Conservation (phyloP, 805 yeast genomes). For the Cyberlindnera galapagoensis region DNA sequence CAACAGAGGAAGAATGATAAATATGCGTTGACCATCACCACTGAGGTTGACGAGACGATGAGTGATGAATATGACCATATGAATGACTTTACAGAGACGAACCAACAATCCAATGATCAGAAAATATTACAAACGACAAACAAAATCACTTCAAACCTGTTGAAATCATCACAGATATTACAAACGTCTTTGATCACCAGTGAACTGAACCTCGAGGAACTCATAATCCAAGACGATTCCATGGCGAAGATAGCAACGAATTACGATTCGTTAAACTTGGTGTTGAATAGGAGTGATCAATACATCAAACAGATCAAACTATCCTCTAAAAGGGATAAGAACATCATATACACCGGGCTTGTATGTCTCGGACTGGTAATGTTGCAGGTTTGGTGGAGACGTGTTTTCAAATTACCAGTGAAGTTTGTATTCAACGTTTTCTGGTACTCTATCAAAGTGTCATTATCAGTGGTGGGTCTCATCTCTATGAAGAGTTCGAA, state of each 20-base stretch:
- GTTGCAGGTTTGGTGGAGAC: conserved; percentile 17
- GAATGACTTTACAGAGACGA: neutral
- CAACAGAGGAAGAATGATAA: conserved; percentile 7
- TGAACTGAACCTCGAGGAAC: conserved; percentile 21
- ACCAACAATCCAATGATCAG: conserved; percentile 13
- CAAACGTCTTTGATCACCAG: conserved; percentile 22
- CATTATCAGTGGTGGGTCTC: too few relatives aligned
- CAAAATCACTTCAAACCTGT: conserved; percentile 21
- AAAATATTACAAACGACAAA: conserved; percentile 21
- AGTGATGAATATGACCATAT: conserved; percentile 1
- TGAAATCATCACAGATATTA: conserved; percentile 19
- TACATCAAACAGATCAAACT: conserved; percentile 22
- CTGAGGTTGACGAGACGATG: neutral
- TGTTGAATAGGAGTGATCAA: conserved; percentile 19
- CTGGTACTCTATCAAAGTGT: conserved; percentile 8
- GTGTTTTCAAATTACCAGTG: conserved; percentile 19
- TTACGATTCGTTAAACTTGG: conserved; percentile 15
- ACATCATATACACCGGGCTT: conserved; percentile 18
- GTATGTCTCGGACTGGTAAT: conserved; percentile 18
- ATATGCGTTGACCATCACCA: too few relatives aligned
- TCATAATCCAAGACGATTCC: conserved; percentile 19
- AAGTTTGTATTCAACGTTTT: conserved; percentile 8
- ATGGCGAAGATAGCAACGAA: conserved; percentile 14
- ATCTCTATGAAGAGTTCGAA: too few relatives aligned
- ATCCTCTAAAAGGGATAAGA: conserved; percentile 19